These are phyloP conservation scores for Mortierella sp. DNA, from an alignment of 371 early-diverging fungal species.

Conservation along the genomic window DNA sequence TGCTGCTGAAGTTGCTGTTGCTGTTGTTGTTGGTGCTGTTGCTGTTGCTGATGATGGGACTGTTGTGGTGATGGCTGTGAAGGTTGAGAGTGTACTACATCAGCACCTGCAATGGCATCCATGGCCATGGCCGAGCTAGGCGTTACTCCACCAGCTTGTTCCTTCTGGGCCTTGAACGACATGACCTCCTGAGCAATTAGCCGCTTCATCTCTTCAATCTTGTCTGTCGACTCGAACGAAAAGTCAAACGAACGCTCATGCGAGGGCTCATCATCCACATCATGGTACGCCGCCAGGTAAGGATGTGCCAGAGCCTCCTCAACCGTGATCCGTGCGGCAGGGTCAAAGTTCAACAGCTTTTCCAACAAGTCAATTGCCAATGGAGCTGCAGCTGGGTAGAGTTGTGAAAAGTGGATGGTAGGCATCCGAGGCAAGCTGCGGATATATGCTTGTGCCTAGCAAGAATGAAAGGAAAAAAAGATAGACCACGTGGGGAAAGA, in stretches of 20 bases:
- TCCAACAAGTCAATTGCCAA: conserved; percentile 84
- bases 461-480: conserved; percentile 6
- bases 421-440: conserved; percentile 89
- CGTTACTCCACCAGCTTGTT: conserved; percentile 33
- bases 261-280: conserved; percentile 80
- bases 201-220: conserved; percentile 88
- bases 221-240: conserved; percentile 88
- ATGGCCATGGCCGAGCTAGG: too few species aligned
- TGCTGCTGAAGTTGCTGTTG: too few species aligned
- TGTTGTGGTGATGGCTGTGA: too few species aligned
- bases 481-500: not conserved
- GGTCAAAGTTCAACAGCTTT: conserved; percentile 84
- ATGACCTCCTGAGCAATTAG: conserved; percentile 94
- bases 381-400: conserved; percentile 81
- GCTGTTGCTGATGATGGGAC: not conserved
- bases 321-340: conserved; percentile 81
- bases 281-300: conserved; percentile 82
- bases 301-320: conserved; percentile 87
- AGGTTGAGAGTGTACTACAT: too few species aligned
- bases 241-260: conserved; percentile 87
- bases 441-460: conserved; percentile 95
- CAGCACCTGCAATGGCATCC: too few species aligned
- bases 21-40: too few species aligned
- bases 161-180: conserved; percentile 65
- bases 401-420: conserved; percentile 84